These are phyloP conservation scores for Thalassiosira mediterranea DNA, from an alignment of 352 stramenopile species.

Conservation along the genomic window DNA sequence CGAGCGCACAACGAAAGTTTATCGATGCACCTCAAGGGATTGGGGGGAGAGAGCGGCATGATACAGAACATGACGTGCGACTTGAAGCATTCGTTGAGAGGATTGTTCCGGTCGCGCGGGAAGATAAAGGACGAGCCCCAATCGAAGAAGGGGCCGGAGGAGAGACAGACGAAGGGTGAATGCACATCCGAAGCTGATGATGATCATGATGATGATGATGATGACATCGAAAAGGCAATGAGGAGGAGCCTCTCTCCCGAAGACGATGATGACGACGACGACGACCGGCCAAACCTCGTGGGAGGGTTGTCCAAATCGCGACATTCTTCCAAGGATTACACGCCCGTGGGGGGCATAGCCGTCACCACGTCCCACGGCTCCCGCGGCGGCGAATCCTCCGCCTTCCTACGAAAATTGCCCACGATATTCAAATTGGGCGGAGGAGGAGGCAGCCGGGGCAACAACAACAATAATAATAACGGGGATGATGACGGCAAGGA, in stretches of 20 bases:
- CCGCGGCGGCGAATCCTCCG: background rate
- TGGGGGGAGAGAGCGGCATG: background rate
- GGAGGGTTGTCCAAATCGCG: background rate
- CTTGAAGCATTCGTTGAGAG: background rate
- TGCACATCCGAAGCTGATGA: no score
- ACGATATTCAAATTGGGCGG: conserved; percentile 39
- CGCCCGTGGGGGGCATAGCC: background rate
- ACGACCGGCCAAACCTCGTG: background rate
- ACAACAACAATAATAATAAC: background rate
- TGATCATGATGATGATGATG: no score
- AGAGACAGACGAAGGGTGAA: no score
- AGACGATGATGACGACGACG: background rate
- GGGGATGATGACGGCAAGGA: background rate
- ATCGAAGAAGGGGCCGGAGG: no score
- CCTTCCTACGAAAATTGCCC: conserved; percentile 25
- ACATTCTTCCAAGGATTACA: background rate
- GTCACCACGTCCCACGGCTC: background rate
- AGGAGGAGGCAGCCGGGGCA: background rate
- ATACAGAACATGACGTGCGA: background rate
- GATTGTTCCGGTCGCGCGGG: background rate
- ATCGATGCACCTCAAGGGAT: conserved; percentile 2
- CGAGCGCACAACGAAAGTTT: conserved; percentile 21
- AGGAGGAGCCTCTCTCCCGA: background rate
- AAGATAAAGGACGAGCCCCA: background rate
- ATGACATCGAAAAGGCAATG: background rate